Evolutionary conservation across 169 alveolate species (phyloP).

Genomic region (Cryptosporidium baileyi): DNA sequence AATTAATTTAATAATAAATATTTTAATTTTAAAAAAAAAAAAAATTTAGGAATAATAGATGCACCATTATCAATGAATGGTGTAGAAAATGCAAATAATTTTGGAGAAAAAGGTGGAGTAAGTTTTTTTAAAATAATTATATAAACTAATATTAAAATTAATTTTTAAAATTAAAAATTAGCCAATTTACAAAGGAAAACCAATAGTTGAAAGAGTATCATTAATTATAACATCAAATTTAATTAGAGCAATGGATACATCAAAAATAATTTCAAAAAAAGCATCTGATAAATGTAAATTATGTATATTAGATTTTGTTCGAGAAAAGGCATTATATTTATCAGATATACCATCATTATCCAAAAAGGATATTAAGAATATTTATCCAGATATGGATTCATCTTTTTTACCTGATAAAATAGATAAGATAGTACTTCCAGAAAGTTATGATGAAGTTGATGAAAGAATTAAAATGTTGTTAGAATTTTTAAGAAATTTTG

Average conservation of each 20-base stretch:
- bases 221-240: conserved; percentile 32
- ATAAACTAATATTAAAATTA: background rate
- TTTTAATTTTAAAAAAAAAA: background rate
- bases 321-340: conserved; percentile 33
- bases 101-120: conserved; percentile 53
- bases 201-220: conserved; percentile 35
- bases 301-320: conserved; percentile 13
- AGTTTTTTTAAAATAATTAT: background rate
- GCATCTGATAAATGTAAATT: conserved; percentile 32
- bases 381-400: conserved; percentile 28
- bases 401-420: conserved; percentile 7
- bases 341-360: conserved; percentile 11
- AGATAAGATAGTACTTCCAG: conserved; percentile 37
- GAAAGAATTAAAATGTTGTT: conserved; percentile 18
- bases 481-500: conserved; percentile 9
- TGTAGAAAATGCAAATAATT: background rate
- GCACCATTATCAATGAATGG: conserved; percentile 35
- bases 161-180: background rate
- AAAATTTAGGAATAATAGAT: conserved; percentile 17
- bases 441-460: conserved; percentile 30
- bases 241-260: conserved; percentile 45
- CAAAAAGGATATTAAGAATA: background rate
- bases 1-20: background rate
- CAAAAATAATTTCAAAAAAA: conserved; percentile 17
- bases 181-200: conserved; percentile 44